Conservation (phyloP, 805 yeast species). For the Ogataea nakhonphanomensis region DNA sequence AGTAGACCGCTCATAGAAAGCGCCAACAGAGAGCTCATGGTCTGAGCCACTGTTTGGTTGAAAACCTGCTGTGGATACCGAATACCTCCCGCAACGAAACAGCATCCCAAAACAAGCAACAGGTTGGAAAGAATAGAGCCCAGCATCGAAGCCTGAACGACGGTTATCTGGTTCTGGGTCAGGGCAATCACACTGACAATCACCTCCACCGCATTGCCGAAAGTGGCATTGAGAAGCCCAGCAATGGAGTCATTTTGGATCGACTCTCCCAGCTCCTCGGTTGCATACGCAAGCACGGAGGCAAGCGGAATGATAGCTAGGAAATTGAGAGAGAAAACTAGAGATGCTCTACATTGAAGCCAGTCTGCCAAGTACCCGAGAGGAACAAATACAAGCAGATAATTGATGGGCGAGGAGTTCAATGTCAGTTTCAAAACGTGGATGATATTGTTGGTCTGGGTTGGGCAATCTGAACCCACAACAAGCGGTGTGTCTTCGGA, state of each 20-base stretch:
- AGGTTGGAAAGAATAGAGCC: slow-evolving; percentile 90
- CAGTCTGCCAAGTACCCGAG: slow-evolving; percentile 75
- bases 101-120: slow-evolving; percentile 89
- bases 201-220: slow-evolving; percentile 96
- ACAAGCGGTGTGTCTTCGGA: slow-evolving; percentile 15
- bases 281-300: slow-evolving; percentile 82
- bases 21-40: slow-evolving; percentile 92
- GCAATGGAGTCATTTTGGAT: slow-evolving; percentile 87
- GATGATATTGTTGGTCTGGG: slow-evolving; percentile 3
- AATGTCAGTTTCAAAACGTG: slow-evolving; percentile 17
- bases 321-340: slow-evolving; percentile 72
- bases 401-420: slow-evolving; percentile 57
- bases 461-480: slow-evolving; percentile 2
- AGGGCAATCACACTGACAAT: slow-evolving; percentile 92
- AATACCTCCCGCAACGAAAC: slow-evolving; percentile 90
- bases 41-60: slow-evolving; percentile 96
- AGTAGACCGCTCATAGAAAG: slow-evolving; percentile 84
- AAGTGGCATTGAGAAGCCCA: slow-evolving; percentile 91
- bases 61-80: slow-evolving; percentile 82
- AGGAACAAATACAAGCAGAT: slow-evolving; percentile 80
- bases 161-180: slow-evolving; percentile 78
- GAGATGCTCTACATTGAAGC: slow-evolving; percentile 49
- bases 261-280: slow-evolving; percentile 84
- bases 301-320: slow-evolving; percentile 92
- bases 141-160: slow-evolving; percentile 96